Evolutionary conservation across 1,284 basidiomycete genomes (phyloP), one percentile per base, ranked within the genome.

Genomic region (Limonomyces culmigenus): DNA sequence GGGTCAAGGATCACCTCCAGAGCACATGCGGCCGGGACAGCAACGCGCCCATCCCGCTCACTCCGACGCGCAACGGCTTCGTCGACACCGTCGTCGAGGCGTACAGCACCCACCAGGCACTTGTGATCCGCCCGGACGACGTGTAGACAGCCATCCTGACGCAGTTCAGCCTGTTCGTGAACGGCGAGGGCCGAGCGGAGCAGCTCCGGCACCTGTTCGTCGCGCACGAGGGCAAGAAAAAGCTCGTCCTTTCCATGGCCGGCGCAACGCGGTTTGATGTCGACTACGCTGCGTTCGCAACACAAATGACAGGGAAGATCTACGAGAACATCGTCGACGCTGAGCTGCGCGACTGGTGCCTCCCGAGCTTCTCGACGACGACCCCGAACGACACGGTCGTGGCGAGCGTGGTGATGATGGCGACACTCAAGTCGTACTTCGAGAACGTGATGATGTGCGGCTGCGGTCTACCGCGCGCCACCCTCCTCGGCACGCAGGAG

Each of bases 391-490:
- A 70, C 36, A 56, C 46, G 3, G 51, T 53, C 5, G 49, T 60
- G 3, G 56, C 49, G 15, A 51, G 61, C 1, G 52, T 65, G n/a
- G 42, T 60, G 21, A 56, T 64, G 58, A 65, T 68, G 62, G 47
- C 59, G 2, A 58, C 53, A 12, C 45, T 62, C 42, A 58, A 62
- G 36, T 34, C 50, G 38, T 63, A 59, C 38, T 63, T 66, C 43
- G 29, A 42, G 3, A 61, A 54, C 43, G 45, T 29, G 6, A 47
- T 55, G 19, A 16, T 17, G 1, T 43, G 56, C 3, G 33, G 37
- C 5, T 67, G 65, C 33, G 65, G 67, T 0, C 60, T 69, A 10
- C 65, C 67, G 1, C 51, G 47, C 12, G 59, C 70, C 30, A 70
- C 63, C 3, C 51, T 70, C n/a, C 52, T 56, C 35, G 62, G 61